A percentile compares a stretch with the other conserved stretches of the same genome.
phyloP scores from a whole-genome alignment of 495 filamentous ascomycete species.

The Neurospora tetrasperma region DNA sequence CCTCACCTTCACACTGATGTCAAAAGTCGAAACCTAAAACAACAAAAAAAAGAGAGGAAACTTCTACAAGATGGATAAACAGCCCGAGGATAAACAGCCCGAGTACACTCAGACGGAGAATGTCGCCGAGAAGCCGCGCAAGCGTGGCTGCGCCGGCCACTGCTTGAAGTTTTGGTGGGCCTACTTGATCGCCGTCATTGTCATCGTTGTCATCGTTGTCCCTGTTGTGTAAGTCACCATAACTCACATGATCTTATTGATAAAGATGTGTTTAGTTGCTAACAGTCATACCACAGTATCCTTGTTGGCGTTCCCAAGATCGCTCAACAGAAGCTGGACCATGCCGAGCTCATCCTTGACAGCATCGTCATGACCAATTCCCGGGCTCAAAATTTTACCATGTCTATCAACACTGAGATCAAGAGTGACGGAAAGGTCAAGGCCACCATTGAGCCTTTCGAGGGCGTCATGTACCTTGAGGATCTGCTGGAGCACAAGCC shows the following conservation, averaged over 20 bases:
- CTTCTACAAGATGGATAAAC: constrained; percentile 7
- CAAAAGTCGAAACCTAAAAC: neutral
- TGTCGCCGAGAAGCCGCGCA: constrained; percentile 15
- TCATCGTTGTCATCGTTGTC: constrained; percentile 48
- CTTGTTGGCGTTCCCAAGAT: constrained; percentile 65
- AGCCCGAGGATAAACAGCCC: constrained; percentile 14
- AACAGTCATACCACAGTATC: constrained; percentile 37
- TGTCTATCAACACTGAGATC: constrained; percentile 47
- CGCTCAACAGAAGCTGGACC: constrained; percentile 56
- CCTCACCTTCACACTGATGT: neutral
- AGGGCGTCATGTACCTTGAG: constrained; percentile 39
- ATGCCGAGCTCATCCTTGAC: constrained; percentile 50
- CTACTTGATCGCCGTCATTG: constrained; percentile 49
- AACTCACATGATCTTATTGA: neutral
- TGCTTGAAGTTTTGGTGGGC: constrained; percentile 59
- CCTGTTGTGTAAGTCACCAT: constrained; percentile 54
- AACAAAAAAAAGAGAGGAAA: neutral
- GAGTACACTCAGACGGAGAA: constrained; percentile 16
- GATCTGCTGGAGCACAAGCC: constrained; percentile 45
- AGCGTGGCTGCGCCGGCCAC: constrained; percentile 27
- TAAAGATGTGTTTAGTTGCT: neutral
- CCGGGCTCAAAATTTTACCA: constrained; percentile 42
- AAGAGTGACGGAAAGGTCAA: constrained; percentile 42
- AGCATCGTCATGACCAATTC: constrained; percentile 50
- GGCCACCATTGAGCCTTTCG: constrained; percentile 31